Evolutionary conservation across 108 stramenopile genomes (phyloP), one percentile per base, ranked within the genome.

Genomic region (Hondaea fermentalgiana): DNA sequence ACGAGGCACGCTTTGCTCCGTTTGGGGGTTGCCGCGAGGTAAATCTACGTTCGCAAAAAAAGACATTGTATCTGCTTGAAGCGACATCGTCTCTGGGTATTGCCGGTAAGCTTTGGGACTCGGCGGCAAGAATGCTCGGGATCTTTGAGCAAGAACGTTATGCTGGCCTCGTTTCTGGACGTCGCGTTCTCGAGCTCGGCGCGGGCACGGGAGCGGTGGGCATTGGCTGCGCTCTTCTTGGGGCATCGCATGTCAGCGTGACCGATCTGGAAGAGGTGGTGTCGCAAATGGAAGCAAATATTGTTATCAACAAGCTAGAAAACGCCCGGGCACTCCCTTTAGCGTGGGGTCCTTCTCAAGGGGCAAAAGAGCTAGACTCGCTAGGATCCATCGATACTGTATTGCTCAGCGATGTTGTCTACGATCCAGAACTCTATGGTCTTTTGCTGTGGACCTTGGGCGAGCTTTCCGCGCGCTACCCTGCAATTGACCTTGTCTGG

Each of bases 261-360:
- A 92, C 92, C 10, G 92, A 92, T 69, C 90, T 91, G 44, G 89
- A 90, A 12, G 90, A 90, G 35, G 91, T 91, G 16, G 88, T 92
- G 16, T 88, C 60, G 5, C 90, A 51, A 12, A 90, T 92, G 14
- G 47, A 60, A 57, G 72, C 87, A 4, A 91, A 91, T 17, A 53
- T 91, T n/a, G 28, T 72, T 12, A 35, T 89, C 8, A 91, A 91
- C 53, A 23, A 21, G 6, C 6, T 59, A 42, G 17, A 58, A 16
- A 59, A 58, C 35, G 58, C 57, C 59, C 59, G 21, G 17, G 16
- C 58, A 25, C 12, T 59, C 29, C 59, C 87, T 12, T 60, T 69
- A 69, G 64, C 35, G 6, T 69, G 64, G 64, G 69, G 25, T 23
- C 12, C 10, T 35, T 35, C 35, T 35, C 71, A 72, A 23, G 71